Conservation (phyloP, 1,284 basidiomycete genomes). For the Grifola frondosa region DNA sequence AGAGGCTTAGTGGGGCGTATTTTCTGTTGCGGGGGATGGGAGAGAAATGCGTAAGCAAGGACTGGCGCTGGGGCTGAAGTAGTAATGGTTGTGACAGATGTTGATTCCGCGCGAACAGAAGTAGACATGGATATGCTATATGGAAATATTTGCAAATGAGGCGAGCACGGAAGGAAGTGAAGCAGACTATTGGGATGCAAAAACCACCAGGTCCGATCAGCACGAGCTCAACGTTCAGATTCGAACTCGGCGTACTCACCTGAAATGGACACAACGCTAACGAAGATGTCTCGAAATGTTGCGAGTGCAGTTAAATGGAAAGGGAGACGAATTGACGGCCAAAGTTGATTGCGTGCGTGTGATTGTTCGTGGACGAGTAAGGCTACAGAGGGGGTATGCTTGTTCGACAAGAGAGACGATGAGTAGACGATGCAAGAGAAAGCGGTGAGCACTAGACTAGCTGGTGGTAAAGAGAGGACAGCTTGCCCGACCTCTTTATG, state of each 20-base stretch:
- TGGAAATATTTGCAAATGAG: background rate
- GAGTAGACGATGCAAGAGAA: conserved; percentile 4
- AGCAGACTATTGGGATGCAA: too few relatives aligned
- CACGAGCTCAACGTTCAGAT: too few relatives aligned
- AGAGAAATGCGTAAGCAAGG: conserved; percentile 31
- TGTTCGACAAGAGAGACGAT: conserved; percentile 8
- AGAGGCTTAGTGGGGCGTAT: conserved; percentile 33
- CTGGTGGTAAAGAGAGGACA: conserved; percentile 20
- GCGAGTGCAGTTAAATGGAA: conserved; percentile 3
- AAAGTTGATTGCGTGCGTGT: too few relatives aligned
- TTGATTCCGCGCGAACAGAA: conserved; percentile 7
- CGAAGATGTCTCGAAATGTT: too few relatives aligned
- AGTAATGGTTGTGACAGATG: conserved; percentile 9
- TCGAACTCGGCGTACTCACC: conserved; percentile 13
- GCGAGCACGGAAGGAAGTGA: too few relatives aligned
- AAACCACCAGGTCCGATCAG: too few relatives aligned
- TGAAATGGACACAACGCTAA: too few relatives aligned
- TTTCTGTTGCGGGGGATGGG: conserved; percentile 34
- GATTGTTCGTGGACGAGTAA: too few relatives aligned
- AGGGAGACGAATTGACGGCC: conserved; percentile 13
- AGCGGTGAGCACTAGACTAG: conserved; percentile 24
- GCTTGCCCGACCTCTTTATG: conserved; percentile 18
- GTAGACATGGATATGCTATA: conserved; percentile 22
- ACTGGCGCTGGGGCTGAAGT: conserved; percentile 12
- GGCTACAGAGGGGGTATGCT: conserved; percentile 17